Base-by-base conservation (phyloP, 441 rosid genomes). In the Brassica balearica region DNA sequence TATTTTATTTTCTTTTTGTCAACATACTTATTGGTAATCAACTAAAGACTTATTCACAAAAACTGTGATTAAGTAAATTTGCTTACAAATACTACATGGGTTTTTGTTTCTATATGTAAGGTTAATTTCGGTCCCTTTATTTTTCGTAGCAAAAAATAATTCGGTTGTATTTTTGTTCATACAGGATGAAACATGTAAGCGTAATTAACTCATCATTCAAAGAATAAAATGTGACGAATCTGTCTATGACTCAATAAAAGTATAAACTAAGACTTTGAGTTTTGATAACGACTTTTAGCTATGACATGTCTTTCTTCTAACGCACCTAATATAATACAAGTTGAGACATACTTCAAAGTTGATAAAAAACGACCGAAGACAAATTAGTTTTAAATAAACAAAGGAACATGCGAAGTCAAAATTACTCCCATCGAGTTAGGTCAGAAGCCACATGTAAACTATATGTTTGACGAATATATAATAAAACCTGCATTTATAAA, bases 401-500 rank as follows among this genome's bases (percentile, higher is more conserved):
- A 62, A 70, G 59, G 68, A 80, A 65, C 73, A 72, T 71, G 77
- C 72, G 73, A 58, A 56, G 72, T 75, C 76, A 59, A 80, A 70
- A 43, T 70, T 34, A 69, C 29, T 43, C 32, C 15, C 29, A 69
- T 63, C 2, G 61, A 65, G 73, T 80, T 74, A 75, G 83, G 83
- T 70, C 75, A 65, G 72, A 80, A 80, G 55, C 48, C 73, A 74
- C 41, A 58, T 58, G 61, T 25, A 34, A 41, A 14, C 20, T 72
- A 22, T 59, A 65, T 34, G 74, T 72, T 51, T 72, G 74, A 65
- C 53, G 19, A 41, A 9, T 63, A 55, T 53, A 64, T 22, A 25
- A 14, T 53, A 64, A 32, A 25, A 14, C 63, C 71, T 55, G 34
- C 17, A 23, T 65, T 63, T 12, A 41, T 65, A 73, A 15, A 68